Evolutionary conservation across 2,329 filamentous ascomycete genomes (phyloP), one percentile per base, ranked within the genome.

Genomic region (Onygenales sp.): DNA sequence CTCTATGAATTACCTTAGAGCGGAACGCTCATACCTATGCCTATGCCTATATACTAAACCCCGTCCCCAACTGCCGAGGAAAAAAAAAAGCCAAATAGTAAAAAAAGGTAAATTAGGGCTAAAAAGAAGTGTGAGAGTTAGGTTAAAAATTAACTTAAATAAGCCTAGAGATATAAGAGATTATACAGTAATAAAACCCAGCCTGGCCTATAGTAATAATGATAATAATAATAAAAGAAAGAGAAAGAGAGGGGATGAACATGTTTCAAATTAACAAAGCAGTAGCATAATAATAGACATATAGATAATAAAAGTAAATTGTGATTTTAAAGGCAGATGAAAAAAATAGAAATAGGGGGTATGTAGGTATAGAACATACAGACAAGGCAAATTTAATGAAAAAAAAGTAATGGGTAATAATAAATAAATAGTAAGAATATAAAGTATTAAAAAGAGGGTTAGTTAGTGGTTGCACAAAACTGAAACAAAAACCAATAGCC

Each of bases 401-500:
- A 31, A 17, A 32, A 14, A n/a, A 10, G 13, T 27, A 44, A 49
- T 34, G 42, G 10, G 21, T 51, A 51, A 33, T 51, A n/a, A 44
- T 17, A 17, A 52, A 52, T 37, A 52, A 37, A 40, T 9, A 39
- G 31, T 44, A 52, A 34, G 32, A 52, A 45, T 36, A 13, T 17
- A 31, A 45, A 34, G 4, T 27, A 27, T 27, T 27, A 27, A 43
- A 17, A 31, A 27, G 46, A n/a, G 33, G n/a, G 46, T 21, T 21
- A 37, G 21, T 49, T 21, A 37, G 46, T 17, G 45, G n/a, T 21
- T 9, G 21, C 21, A 37, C 49, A 44, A 51, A 14, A 33, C 21
- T 27, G 11, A 51, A 51, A 17, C 1, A 36, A 42, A 13, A 10
- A 21, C 13, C 32, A 27, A 31, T 31, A 27, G 43, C 13, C 43